phyloP scores from a whole-genome alignment of 2,329 filamentous ascomycete genomes.

The Penicillium sp. region DNA sequence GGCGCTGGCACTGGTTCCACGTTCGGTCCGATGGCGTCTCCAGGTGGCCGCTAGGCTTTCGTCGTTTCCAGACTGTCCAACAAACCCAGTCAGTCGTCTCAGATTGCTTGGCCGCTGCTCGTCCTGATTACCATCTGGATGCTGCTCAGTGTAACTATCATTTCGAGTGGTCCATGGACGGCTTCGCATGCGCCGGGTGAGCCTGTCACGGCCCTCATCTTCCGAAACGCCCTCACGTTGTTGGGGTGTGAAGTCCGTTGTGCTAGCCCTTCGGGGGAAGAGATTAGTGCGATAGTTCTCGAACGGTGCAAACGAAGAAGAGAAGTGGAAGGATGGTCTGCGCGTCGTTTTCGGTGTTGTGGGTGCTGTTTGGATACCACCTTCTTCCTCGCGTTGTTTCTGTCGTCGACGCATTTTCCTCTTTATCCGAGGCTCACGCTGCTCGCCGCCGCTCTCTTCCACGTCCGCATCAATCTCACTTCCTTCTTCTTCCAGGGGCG shows the following conservation, averaged over 20 bases:
- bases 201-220: slow-evolving; percentile 65
- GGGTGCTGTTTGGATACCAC: slow-evolving; percentile 60
- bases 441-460: slow-evolving; percentile 81
- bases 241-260: slow-evolving; percentile 56
- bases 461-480: slow-evolving; percentile 75
- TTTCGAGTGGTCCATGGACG: slow-evolving; percentile 53
- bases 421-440: slow-evolving; percentile 53
- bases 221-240: slow-evolving; percentile 67
- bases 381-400: slow-evolving; percentile 50
- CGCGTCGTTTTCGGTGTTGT: slow-evolving; percentile 57
- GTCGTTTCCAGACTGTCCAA: slow-evolving; percentile 56
- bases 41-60: slow-evolving; percentile 61
- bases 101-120: slow-evolving; percentile 60
- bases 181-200: slow-evolving; percentile 58
- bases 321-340: slow-evolving; percentile 39
- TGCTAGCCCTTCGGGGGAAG: slow-evolving; percentile 63
- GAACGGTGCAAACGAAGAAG: slow-evolving; percentile 48
- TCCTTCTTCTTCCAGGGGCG: slow-evolving; percentile 55
- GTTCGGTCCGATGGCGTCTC: slow-evolving; percentile 53
- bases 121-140: slow-evolving; percentile 53
- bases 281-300: slow-evolving; percentile 47
- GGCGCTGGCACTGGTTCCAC: slow-evolving; percentile 66
- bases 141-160: slow-evolving; percentile 48
- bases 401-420: slow-evolving; percentile 57
- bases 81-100: slow-evolving; percentile 61